Evolutionary conservation across 1,139 yeast genomes (phyloP), one percentile per base, ranked within the genome.

Genomic region (Pneumocystis wakefieldiae): DNA sequence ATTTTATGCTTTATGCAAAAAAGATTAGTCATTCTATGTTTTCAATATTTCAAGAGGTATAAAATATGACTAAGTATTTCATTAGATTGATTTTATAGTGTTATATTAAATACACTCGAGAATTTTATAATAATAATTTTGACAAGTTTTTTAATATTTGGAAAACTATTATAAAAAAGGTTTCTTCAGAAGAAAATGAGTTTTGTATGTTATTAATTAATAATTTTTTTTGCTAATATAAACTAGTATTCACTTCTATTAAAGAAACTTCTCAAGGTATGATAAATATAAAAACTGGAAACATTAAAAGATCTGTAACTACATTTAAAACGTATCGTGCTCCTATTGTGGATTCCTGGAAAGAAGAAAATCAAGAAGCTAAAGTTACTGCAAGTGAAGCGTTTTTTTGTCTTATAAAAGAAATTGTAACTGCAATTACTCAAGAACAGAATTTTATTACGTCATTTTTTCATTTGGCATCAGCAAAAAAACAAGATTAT

Each of bases 371-470:
- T 14, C 37, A 36, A 37, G 63, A 64, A 35, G 37, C 61, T 14
- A 59, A 59, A 17, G 61, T 62, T 29, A 36, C 64, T 28, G 66
- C 64, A 1, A 62, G 64, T 19, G 65, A 64, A 14, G 66, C 63
- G 2, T 61, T 73, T 35, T 62, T 65, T 14, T 66, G 64, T 3
- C 64, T 72, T 2, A 67, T 80, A 24, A 74, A 75, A 37, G 70
- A 73, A 1, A 63, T 79, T 29, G 74, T 76, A 57, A 70, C 73
- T 61, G 73, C 80, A 2, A 77, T 87, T 24, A 73, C 83, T 14
- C 77, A 80, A 14, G 83, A 87, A 61, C 95, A 87, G 68, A 83
- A 81, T 68, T 84, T 88, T 66, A 71, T 86, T 19, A 82, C 82
- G 12, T 76, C 75, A 19, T 78, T 89, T 64, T 89, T 90, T 75